Evolutionary conservation across 164 flowering plant genomes (phyloP), one percentile per base, ranked within the genome.

Genomic region (Protea cynaroides): DNA sequence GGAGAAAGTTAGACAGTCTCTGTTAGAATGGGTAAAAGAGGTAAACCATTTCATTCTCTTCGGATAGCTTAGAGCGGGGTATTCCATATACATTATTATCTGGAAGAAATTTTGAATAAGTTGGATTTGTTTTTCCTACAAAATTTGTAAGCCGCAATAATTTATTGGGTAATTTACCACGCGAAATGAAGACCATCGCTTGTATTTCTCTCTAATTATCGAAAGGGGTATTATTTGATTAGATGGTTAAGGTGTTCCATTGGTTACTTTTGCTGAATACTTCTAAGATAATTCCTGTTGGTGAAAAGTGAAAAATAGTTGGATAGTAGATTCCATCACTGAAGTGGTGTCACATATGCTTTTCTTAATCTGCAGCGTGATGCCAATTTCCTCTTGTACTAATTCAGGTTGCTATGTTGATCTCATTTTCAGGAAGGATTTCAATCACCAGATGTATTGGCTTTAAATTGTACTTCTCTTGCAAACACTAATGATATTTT

Each of bases 391-490:
- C 52, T n/a, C 17, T 40, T 61, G 22, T 7, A 12, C 18, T 22
- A 23, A 25, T 22, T 56, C 44, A 43, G 37, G 54, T 29, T 46
- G 51, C 10, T 25, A 19, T 15, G 23, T 63, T 23, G 58, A 40
- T 63, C 40, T 72, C 38, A 34, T 23, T 64, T 21, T 2, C 90
- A 92, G 99, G 81, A 52, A 46, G 83, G 84, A 49, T 62, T 73
- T 67, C 77, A 76, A 71, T 59, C 65, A 11, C 94, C 87, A 12
- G 86, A 89, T 71, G 77, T 84, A 8, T 58, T 95, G 59, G 47
- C 79, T 1, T 38, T 95, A 68, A 88, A 83, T 62, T 92, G 97
- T 65, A 86, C 96, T 64, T 82, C 96, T 61, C 78, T 92, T 15
- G 38, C 83, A 17, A 83, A 74, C 19, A 81, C 87, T 14, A 60